Base-by-base conservation (phyloP, 441 rosid genomes). In the Mallotus repandus region DNA sequence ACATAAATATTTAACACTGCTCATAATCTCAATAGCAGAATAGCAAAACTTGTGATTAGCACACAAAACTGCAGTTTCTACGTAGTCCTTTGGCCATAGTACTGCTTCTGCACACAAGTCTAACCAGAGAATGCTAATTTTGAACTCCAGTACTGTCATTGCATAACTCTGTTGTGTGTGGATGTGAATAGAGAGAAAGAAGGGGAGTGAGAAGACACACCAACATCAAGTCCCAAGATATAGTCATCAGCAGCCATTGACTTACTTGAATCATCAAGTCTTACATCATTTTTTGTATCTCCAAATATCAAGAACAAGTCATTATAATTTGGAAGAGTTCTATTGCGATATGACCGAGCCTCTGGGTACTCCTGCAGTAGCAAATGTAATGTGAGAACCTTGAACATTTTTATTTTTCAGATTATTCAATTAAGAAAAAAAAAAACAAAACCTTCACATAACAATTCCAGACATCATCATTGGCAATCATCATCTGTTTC, bases 231-330 rank as follows among this genome's bases (percentile, higher is more conserved):
- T 74, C 69, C 83, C 29, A 68, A 21, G 29, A 66, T 53, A 78
- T 52, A 50, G 65, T 77, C 73, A 46, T 77, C 75, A n/a, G 74
- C 74, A 49, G 74, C 85, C 70, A 63, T 56, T 56, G 50, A 72
- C 16, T 57, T 32, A 79, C 77, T 57, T 53, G 76, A 79, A 68
- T 19, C 12, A 67, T 67, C 45, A 50, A 71, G 65, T 77, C 59
- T 73, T 15, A 63, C 71, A 50, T 66, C 60, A 35, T 63, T 38
- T 63, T 48, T 65, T 68, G 70, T 43, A 63, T 71, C 80, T 82
- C 88, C 88, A 78, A 73, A 87, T 60, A 87, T 85, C 75, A 83
- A 78, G 84, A 83, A 83, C 75, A 87, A 67, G 77, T 87, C 90
- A 77, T 83, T 79, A 76, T 72, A 87, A 73, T 72, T 82, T 25